These are phyloP conservation scores for Tremella fuciformis DNA, from an alignment of 768 basidiomycete species.

Conservation along the genomic window DNA sequence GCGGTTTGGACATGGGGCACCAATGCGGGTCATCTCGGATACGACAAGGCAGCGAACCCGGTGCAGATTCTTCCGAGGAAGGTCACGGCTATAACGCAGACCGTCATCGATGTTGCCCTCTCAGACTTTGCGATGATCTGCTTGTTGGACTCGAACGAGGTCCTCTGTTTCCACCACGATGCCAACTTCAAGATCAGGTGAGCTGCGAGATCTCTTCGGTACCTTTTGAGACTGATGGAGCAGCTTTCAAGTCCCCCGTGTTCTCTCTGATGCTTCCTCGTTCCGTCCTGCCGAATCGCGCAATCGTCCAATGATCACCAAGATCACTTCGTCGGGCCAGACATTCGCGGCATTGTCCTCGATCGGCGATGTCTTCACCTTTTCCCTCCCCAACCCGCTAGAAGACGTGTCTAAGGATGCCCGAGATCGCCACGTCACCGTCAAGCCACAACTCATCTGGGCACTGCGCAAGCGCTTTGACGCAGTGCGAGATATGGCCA, in stretches of 20 bases:
- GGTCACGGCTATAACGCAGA: conserved; percentile 70
- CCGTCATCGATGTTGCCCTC: conserved; percentile 69
- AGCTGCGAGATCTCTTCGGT: conserved; percentile 24
- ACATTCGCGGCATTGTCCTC: conserved; percentile 76
- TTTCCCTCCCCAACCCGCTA: conserved; percentile 56
- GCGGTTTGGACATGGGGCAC: conserved; percentile 71
- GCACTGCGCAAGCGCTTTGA: conserved; percentile 80
- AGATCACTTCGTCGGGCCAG: conserved; percentile 74
- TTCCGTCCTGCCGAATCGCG: conserved; percentile 79
- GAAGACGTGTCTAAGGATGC: conserved; percentile 50
- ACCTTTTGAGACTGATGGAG: not conserved
- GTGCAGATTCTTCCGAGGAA: conserved; percentile 74
- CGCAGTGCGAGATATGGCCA: conserved; percentile 82
- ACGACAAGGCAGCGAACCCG: conserved; percentile 70
- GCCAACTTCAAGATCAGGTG: conserved; percentile 71
- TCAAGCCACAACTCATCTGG: conserved; percentile 89
- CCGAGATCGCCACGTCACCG: conserved; percentile 49
- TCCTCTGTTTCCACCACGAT: conserved; percentile 78
- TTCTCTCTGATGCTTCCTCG: conserved; percentile 69
- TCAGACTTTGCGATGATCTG: conserved; percentile 80
- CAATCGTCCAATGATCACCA: conserved; percentile 68
- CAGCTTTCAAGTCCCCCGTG: conserved; percentile 73
- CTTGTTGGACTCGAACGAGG: conserved; percentile 72
- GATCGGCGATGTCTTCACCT: conserved; percentile 89
- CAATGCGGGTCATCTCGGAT: conserved; percentile 86